Conservation (phyloP, 352 stramenopile genomes). For the Globisporangium okanoganense region DNA sequence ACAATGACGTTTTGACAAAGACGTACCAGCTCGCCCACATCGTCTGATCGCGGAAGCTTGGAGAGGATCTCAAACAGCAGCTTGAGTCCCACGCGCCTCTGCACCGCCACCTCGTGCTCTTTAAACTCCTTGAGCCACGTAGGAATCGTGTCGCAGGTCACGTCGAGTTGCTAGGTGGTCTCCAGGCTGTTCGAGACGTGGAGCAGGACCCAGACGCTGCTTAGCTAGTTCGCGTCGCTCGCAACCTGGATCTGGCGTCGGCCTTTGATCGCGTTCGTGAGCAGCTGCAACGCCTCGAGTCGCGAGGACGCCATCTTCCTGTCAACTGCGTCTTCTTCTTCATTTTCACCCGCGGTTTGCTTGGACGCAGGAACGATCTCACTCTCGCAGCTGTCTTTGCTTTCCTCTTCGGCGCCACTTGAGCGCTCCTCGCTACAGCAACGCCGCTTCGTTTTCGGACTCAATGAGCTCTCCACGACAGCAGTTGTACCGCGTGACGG, state of each 20-base stretch:
- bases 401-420: neutral
- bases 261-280: constrained; percentile 26
- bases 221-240: constrained; percentile 23
- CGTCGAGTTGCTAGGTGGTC: constrained; percentile 33
- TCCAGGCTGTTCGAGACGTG: constrained; percentile 27
- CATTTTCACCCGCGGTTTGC: neutral
- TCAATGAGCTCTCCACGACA: neutral
- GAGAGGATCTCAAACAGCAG: constrained; percentile 17
- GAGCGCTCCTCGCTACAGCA: neutral
- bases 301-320: neutral
- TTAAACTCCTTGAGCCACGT: constrained; percentile 26
- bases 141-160: constrained; percentile 33
- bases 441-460: neutral
- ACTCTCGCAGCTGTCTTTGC: neutral
- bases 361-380: neutral
- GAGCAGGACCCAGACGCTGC: constrained; percentile 25
- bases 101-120: neutral
- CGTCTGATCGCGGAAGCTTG: constrained; percentile 10
- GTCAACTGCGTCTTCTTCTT: neutral
- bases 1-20: no score
- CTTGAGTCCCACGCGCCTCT: constrained; percentile 17
- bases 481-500: neutral
- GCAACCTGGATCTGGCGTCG: constrained; percentile 8
- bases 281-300: neutral
- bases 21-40: constrained; percentile 10